These are phyloP conservation scores for Aspergillus ostianus DNA, from an alignment of 495 filamentous ascomycete species.

Conservation along the genomic window DNA sequence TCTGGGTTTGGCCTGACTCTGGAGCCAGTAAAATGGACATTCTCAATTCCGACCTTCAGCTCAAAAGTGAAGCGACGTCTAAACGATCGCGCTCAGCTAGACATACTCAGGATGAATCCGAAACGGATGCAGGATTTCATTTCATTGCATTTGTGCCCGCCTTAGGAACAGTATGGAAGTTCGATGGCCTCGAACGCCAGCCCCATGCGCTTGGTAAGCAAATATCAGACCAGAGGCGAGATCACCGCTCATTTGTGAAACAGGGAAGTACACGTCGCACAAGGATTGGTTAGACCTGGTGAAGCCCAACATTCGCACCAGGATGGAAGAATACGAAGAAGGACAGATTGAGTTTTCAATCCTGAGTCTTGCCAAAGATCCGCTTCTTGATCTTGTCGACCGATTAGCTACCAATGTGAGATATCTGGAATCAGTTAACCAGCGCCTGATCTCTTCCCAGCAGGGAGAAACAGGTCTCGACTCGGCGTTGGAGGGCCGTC, in stretches of 20 bases:
- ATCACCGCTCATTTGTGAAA: slow-evolving; percentile 5
- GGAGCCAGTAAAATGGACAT: slow-evolving; percentile 68
- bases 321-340: slow-evolving; percentile 53
- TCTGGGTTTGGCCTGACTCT: slow-evolving; percentile 5
- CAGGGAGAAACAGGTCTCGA: background rate
- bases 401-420: slow-evolving; percentile 49
- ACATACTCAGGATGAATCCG: slow-evolving; percentile 34
- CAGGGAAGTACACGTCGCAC: slow-evolving; percentile 32
- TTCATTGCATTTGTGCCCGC: slow-evolving; percentile 89
- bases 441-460: slow-evolving; percentile 26
- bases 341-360: slow-evolving; percentile 59
- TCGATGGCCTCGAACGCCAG: slow-evolving; percentile 79
- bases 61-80: slow-evolving; percentile 57
- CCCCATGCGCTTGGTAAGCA: slow-evolving; percentile 68
- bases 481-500: background rate
- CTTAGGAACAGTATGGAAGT: slow-evolving; percentile 74
- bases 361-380: slow-evolving; percentile 53
- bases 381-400: slow-evolving; percentile 39
- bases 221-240: background rate
- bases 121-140: slow-evolving; percentile 65
- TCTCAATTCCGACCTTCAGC: slow-evolving; percentile 67
- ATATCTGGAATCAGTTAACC: slow-evolving; percentile 33
- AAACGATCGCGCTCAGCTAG: slow-evolving; percentile 42
- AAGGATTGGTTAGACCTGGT: slow-evolving; percentile 52
- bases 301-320: slow-evolving; percentile 44